phyloP scores from a whole-genome alignment of 306 rosid genomes.

The Malus fusca region DNA sequence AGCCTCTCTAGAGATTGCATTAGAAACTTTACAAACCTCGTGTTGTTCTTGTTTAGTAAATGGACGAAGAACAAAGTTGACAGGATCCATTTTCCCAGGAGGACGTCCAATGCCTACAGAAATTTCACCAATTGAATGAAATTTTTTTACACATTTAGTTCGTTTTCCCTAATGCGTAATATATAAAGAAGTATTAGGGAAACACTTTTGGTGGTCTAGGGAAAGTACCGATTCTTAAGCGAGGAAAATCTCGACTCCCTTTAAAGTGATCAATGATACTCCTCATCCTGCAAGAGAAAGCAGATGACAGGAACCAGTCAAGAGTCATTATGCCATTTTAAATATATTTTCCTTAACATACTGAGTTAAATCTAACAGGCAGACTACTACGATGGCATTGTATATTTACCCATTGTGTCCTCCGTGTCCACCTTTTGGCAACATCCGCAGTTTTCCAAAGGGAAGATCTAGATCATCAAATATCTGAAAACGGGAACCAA shows the following conservation, averaged over 20 bases:
- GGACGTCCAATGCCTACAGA: conserved; percentile 47
- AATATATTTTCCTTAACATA: not conserved
- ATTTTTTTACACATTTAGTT: not conserved
- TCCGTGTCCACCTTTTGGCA: conserved; percentile 99
- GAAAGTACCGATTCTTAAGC: conserved; percentile 64
- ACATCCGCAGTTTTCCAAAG: conserved; percentile 68
- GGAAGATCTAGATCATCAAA: conserved; percentile 94
- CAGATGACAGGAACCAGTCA: not conserved
- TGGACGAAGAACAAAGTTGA: conserved; percentile 66
- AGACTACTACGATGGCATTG: not conserved
- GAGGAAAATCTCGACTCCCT: conserved; percentile 70
- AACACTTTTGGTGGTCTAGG: conserved; percentile 3
- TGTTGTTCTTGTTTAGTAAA: conserved; percentile 71
- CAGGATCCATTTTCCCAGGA: conserved; percentile 67
- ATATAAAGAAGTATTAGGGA: not conserved
- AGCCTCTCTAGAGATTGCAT: not conserved
- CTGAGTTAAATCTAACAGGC: not conserved
- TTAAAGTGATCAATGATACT: conserved; percentile 76
- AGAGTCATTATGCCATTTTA: not conserved
- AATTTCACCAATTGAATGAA: not conserved
- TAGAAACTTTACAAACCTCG: conserved; percentile 41
- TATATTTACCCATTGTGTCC: conserved; percentile 83
- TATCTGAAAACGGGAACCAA: conserved; percentile 42
- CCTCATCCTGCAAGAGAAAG: conserved; percentile 63
- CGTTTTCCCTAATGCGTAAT: not conserved